These are phyloP conservation scores for Xerocomus brunneocitrinus DNA, from an alignment of 768 basidiomycete genomes.

Conservation along the genomic window DNA sequence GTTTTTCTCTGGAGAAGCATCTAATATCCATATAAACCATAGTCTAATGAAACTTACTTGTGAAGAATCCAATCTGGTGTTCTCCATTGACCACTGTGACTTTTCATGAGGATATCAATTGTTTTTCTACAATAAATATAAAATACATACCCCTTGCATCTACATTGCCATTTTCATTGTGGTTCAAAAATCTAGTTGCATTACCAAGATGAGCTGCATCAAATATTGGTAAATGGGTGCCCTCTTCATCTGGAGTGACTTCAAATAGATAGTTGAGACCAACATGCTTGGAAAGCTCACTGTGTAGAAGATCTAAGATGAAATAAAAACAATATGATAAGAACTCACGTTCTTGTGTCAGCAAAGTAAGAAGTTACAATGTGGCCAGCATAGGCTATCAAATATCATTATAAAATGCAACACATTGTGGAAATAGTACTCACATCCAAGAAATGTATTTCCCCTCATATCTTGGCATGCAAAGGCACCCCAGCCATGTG, in stretches of 20 bases:
- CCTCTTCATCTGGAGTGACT: background rate
- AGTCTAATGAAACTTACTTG: conserved; percentile 25
- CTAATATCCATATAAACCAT: background rate
- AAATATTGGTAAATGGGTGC: background rate
- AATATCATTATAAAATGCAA: background rate
- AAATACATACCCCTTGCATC: conserved; percentile 25
- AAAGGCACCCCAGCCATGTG: conserved; percentile 45
- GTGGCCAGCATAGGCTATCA: conserved; percentile 40
- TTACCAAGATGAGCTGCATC: conserved; percentile 45
- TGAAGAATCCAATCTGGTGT: conserved; percentile 34
- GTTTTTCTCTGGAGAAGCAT: conserved; percentile 13
- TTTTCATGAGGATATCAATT: conserved; percentile 3
- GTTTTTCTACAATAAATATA: background rate
- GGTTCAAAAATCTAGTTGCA: conserved; percentile 43
- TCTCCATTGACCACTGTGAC: conserved; percentile 32
- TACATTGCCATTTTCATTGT: conserved; percentile 18
- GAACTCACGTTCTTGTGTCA: conserved; percentile 6
- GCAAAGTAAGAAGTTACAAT: conserved; percentile 14
- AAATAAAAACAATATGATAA: background rate
- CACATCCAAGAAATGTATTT: conserved; percentile 33
- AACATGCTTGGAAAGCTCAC: conserved; percentile 10
- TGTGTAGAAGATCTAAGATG: background rate
- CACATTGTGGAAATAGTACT: background rate
- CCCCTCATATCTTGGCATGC: conserved; percentile 24
- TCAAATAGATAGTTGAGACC: conserved; percentile 36